Evolutionary conservation across 106 monocot species (phyloP), one percentile per base, ranked within the genome.

Genomic region (Alisma plantagoaquatica): DNA sequence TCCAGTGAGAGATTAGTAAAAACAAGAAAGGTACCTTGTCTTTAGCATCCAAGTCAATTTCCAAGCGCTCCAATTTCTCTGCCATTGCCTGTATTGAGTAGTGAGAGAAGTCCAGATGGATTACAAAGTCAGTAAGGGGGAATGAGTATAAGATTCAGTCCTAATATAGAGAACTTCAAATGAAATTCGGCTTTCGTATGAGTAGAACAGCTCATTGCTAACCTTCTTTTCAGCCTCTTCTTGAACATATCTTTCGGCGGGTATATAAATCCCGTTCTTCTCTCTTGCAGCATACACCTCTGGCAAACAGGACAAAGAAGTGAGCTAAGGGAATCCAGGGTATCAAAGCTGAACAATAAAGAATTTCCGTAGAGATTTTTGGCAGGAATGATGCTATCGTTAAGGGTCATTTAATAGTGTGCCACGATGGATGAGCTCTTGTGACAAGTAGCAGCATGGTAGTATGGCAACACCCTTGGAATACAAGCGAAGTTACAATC

Each of bases 261-360:
- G 78, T 32, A 85, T 73, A 54, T 96, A 96, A 28, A 96, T 84
- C 8, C 94, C 94, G 66, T 96, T 88, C 70, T 96, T 96, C 68
- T 96, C 94, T 59, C 94, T 81, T 60, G 94, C 88, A 72, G 94
- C 84, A 81, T 71, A 96, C 25, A 96, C 83, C 74, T 96, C 94
- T 96, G 77, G 27, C 49, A 1, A 28, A 33, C 45, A 25, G 21
- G n/a, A n/a, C n/a, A 59, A 60, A n/a, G n/a, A n/a, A n/a, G n/a
- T n/a, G n/a, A n/a, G n/a, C n/a, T n/a, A n/a, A n/a, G n/a, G n/a
- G n/a, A n/a, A n/a, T n/a, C n/a, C n/a, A n/a, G n/a, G n/a, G n/a
- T n/a, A n/a, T n/a, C n/a, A n/a, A n/a, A n/a, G n/a, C n/a, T n/a
- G n/a, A n/a, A n/a, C n/a, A n/a, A n/a, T n/a, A n/a, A n/a, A n/a